Conservation (phyloP, 306 rosid genomes). For the Trichosanthes cucumerina region DNA sequence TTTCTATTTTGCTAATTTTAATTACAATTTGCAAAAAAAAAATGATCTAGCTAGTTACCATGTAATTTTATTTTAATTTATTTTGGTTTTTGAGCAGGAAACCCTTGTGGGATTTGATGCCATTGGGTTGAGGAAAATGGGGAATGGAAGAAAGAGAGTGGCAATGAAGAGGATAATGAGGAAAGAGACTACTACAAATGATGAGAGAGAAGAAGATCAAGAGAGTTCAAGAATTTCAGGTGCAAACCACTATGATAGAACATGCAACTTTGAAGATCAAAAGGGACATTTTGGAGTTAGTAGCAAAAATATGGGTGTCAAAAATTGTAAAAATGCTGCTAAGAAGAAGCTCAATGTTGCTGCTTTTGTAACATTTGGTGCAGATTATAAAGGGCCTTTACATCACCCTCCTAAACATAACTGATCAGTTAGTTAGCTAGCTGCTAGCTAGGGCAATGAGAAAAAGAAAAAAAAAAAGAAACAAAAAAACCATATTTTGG, state of each 20-base stretch:
- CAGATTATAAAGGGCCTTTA: slow-evolving; percentile 13
- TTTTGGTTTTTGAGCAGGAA: neutral
- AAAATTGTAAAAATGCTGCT: neutral
- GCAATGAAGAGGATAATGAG: neutral
- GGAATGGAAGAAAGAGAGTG: slow-evolving; percentile 8
- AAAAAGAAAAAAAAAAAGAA: neutral
- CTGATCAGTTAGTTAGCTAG: neutral
- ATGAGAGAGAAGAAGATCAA: neutral
- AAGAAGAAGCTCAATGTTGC: neutral
- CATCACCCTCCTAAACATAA: slow-evolving; percentile 16
- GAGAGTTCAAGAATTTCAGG: slow-evolving; percentile 7
- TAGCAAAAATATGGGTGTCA: neutral
- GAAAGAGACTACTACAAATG: neutral
- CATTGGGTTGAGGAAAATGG: slow-evolving; percentile 1
- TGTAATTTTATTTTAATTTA: neutral
- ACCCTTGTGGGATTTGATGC: neutral
- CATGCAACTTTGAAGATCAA: slow-evolving; percentile 14
- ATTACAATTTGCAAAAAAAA: neutral
- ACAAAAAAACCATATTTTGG: neutral
- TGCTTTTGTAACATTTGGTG: slow-evolving; percentile 13
- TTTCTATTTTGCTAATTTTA: neutral
- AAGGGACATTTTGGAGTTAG: slow-evolving; percentile 2
- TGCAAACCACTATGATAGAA: slow-evolving; percentile 16
- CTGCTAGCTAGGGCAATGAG: neutral
- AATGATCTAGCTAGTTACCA: neutral